These are phyloP conservation scores for Cryphonectria carpinicola DNA, from an alignment of 2,329 filamentous ascomycete genomes.

Conservation along the genomic window DNA sequence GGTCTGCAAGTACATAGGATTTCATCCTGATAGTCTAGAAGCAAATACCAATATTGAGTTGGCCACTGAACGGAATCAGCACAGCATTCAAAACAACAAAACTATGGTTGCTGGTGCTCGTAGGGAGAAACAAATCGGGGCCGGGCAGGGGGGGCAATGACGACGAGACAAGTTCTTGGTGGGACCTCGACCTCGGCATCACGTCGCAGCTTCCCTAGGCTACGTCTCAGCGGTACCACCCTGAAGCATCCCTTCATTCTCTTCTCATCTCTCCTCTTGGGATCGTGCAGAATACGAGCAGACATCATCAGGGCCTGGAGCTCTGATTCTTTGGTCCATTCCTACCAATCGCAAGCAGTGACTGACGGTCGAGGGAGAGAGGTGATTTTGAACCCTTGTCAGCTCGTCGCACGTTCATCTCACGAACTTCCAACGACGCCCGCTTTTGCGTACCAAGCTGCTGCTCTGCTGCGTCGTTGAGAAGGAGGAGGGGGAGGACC, in stretches of 20 bases:
- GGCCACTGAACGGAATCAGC: too few species aligned
- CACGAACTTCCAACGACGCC: too few species aligned
- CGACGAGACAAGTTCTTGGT: background rate
- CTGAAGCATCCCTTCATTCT: background rate
- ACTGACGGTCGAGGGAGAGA: background rate
- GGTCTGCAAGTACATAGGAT: background rate
- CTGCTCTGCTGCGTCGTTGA: too few species aligned
- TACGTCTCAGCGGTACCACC: background rate
- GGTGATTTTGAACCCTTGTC: background rate
- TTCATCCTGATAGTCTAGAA: background rate
- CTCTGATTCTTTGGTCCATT: background rate
- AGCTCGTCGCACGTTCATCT: background rate
- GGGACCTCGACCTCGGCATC: slow-evolving; percentile 4
- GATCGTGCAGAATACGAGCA: background rate
- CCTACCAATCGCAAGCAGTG: background rate
- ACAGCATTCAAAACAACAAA: background rate
- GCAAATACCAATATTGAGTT: too few species aligned
- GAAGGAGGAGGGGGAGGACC: too few species aligned
- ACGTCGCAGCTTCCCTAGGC: background rate
- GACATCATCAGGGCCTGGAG: background rate
- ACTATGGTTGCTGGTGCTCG: background rate
- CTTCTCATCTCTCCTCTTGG: background rate
- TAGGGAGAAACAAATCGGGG: background rate
- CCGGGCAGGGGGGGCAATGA: background rate
- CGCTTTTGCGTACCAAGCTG: too few species aligned